Percentiles rank a stretch among this genome's conserved stretches.
Conservation (phyloP, 2,329 filamentous ascomycete species). For the Fusarium euwallaceae region DNA sequence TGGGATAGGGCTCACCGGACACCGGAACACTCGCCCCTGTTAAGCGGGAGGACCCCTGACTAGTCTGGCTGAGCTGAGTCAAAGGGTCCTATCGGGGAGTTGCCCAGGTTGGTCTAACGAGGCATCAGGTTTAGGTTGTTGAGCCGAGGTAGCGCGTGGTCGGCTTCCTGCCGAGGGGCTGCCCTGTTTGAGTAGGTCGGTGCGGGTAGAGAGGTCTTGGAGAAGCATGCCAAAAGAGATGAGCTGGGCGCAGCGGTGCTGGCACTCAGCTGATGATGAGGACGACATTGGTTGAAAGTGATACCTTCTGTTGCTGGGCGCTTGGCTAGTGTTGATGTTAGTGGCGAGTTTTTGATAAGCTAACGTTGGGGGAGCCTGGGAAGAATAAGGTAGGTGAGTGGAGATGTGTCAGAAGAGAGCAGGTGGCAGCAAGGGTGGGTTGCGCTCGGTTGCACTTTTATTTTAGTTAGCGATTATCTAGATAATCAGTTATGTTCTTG, state of each 20-base stretch:
- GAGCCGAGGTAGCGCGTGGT: conserved; percentile 7
- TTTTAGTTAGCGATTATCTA: conserved; percentile 22
- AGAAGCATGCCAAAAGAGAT: conserved; percentile 55
- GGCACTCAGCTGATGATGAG: conserved; percentile 44
- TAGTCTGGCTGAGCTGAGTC: background rate
- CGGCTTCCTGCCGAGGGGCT: background rate
- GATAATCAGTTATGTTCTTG: conserved; percentile 18
- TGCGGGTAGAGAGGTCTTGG: conserved; percentile 50
- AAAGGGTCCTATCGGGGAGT: conserved; percentile 23
- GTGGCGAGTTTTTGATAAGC: conserved; percentile 27
- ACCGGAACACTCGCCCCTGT: background rate
- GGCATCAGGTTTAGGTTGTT: conserved; percentile 28
- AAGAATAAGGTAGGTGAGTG: conserved; percentile 23
- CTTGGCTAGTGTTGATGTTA: conserved; percentile 19
- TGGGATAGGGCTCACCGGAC: background rate
- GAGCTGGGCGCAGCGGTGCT: conserved; percentile 51
- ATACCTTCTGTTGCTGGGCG: background rate
- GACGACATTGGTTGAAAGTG: conserved; percentile 32
- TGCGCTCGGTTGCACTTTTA: background rate
- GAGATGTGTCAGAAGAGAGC: background rate
- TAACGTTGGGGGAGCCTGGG: background rate
- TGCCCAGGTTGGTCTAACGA: conserved; percentile 22
- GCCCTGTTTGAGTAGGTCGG: conserved; percentile 37
- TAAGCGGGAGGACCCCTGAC: background rate
- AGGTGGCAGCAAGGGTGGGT: conserved; percentile 4